Base-by-base conservation (phyloP, 1,284 basidiomycete genomes). In the Pseudozyma thailandica region DNA sequence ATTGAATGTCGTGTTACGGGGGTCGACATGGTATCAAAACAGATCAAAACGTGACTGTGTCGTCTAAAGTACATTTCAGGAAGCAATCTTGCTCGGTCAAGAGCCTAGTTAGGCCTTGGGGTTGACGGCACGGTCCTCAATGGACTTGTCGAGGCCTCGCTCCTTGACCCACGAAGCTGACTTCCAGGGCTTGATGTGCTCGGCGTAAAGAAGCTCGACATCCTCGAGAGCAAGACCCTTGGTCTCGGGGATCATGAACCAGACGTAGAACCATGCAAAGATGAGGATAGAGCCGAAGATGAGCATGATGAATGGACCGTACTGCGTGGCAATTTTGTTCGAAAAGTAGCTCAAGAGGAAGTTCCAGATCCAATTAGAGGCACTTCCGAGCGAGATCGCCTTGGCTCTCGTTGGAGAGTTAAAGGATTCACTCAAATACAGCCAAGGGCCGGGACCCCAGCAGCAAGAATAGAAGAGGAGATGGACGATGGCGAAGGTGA, bases 401-500 rank as follows among this genome's bases (percentile, higher is more conserved):
- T 92, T 91, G 21, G 90, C 86, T 43, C 91, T 86, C 13, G 92
- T 88, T 2, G 90, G 91, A 85, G 88, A 88, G 33, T 86, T 87
- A 33, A 66, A 66, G 5, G 39, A 46, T 83, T 89, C 88, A 50
- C 87, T 87, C 21, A 89, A 84, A 72, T 88, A 85, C 18, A 88
- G 88, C 86, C 86, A 90, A 76, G 89, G 90, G 2, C 56, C 88
- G 4, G 89, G 87, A 2, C 89, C 90, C 89, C 89, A 91, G 85
- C 90, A 90, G 60, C 89, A 85, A 1, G 86, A 87, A 84, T 88
- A 92, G 18, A 87, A 87, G 69, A 89, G 87, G n/a, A 92, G 88
- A 65, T 92, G 90, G 31, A 92, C 82, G 27, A 91, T 87, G 2
- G 90, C 90, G 77, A 92, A 91, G 0, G 90, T 88, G 72, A 91